A percentile compares a stretch with the other conserved stretches of the same genome.
Evolutionary conservation across 805 yeast species (phyloP).

Genomic region (Osmozyma mogii): DNA sequence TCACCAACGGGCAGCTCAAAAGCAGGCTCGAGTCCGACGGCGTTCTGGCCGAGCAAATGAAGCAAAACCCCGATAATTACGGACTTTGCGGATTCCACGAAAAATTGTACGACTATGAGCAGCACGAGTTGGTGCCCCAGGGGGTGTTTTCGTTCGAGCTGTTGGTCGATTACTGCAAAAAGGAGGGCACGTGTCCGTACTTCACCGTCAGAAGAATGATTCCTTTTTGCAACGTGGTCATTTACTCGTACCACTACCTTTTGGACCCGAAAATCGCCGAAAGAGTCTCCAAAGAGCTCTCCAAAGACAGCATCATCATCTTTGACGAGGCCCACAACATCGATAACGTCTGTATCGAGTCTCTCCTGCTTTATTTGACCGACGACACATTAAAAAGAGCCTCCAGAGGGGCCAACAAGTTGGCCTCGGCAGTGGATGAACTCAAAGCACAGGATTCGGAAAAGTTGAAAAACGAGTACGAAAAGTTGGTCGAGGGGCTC

Average conservation of each 20-base stretch:
- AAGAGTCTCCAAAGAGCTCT: slow-evolving; percentile 84
- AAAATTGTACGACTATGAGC: slow-evolving; percentile 77
- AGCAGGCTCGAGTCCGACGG: slow-evolving; percentile 44
- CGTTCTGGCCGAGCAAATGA: slow-evolving; percentile 43
- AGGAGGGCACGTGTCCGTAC: slow-evolving; percentile 84
- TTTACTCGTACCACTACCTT: slow-evolving; percentile 93
- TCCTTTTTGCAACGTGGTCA: slow-evolving; percentile 84
- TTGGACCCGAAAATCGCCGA: slow-evolving; percentile 97
- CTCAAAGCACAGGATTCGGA: slow-evolving; percentile 78
- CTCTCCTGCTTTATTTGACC: slow-evolving; percentile 83
- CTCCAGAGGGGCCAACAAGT: slow-evolving; percentile 72
- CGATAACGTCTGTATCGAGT: slow-evolving; percentile 97
- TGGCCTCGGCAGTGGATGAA: slow-evolving; percentile 75
- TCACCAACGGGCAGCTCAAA: slow-evolving; percentile 87
- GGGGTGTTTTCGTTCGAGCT: slow-evolving; percentile 95
- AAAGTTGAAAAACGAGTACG: slow-evolving; percentile 83
- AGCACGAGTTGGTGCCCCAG: slow-evolving; percentile 78
- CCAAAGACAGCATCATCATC: slow-evolving; percentile 87
- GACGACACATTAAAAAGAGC: slow-evolving; percentile 85
- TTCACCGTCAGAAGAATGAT: slow-evolving; percentile 98
- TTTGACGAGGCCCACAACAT: slow-evolving; percentile 99
- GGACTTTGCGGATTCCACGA: slow-evolving; percentile 83
- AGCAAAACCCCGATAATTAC: slow-evolving; percentile 27
- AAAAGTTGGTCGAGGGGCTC: slow-evolving; percentile 81
- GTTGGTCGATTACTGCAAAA: slow-evolving; percentile 67